Evolutionary conservation across 2,329 filamentous ascomycete genomes (phyloP).

Genomic region (Volutella citrinella): DNA sequence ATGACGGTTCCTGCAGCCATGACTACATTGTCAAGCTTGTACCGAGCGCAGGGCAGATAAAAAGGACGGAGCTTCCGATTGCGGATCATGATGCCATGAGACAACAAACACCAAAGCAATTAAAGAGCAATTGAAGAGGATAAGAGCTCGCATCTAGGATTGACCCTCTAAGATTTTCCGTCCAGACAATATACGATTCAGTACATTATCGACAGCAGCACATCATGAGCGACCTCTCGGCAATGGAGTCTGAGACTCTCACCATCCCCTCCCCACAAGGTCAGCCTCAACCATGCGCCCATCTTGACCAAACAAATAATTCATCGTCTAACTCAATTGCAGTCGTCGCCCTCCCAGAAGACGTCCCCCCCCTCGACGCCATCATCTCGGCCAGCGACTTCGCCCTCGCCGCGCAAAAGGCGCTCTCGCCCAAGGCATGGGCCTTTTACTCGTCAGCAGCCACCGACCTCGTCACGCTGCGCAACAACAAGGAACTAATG

Average conservation of each 20-base stretch:
- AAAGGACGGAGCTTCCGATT: too few species aligned
- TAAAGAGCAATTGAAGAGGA: too few species aligned
- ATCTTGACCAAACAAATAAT: not conserved
- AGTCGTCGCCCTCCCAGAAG: conserved; percentile 16
- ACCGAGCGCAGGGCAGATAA: too few species aligned
- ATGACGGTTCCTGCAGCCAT: too few species aligned
- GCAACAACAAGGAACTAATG: conserved; percentile 53
- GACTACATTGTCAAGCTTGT: too few species aligned
- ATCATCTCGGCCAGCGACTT: conserved; percentile 51
- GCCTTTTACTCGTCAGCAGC: conserved; percentile 67
- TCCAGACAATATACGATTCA: too few species aligned
- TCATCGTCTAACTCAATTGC: too few species aligned
- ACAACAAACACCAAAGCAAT: too few species aligned
- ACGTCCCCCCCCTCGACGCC: conserved; percentile 16
- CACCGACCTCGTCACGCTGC: conserved; percentile 57
- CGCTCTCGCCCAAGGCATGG: conserved; percentile 62
- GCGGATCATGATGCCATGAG: too few species aligned
- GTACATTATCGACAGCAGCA: too few species aligned
- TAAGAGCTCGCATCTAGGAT: too few species aligned
- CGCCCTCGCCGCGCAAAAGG: conserved; percentile 50
- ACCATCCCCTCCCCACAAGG: conserved; percentile 23
- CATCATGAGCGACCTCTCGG: conserved; percentile 24
- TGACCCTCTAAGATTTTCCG: too few species aligned
- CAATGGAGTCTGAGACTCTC: conserved; percentile 25
- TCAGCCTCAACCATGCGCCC: not conserved